phyloP scores from a whole-genome alignment of 2,329 filamentous ascomycete species.

The Fusarium kyushuense region DNA sequence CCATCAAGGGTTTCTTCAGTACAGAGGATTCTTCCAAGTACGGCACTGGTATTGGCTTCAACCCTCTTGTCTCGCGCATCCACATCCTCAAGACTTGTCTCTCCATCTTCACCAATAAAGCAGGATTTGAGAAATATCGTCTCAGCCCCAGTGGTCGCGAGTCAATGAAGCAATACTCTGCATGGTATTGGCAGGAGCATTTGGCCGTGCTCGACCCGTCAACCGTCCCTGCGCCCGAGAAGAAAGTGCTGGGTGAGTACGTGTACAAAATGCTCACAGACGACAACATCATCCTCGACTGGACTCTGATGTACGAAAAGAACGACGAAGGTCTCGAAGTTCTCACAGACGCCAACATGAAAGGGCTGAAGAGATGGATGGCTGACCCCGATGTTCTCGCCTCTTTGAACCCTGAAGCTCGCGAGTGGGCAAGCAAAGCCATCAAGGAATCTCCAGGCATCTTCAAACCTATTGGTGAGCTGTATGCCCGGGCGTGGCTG shows the following conservation, averaged over 20 bases:
- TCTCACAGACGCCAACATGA: slow-evolving; percentile 56
- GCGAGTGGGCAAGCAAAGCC: slow-evolving; percentile 49
- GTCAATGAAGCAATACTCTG: slow-evolving; percentile 56
- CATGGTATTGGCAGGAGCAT: slow-evolving; percentile 61
- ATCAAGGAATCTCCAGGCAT: slow-evolving; percentile 48
- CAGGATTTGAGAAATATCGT: slow-evolving; percentile 48
- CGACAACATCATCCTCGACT: slow-evolving; percentile 53
- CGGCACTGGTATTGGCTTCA: slow-evolving; percentile 50
- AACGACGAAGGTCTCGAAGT: slow-evolving; percentile 59
- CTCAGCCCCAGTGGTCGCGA: slow-evolving; percentile 46
- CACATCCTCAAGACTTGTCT: slow-evolving; percentile 56
- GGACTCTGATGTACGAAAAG: slow-evolving; percentile 57
- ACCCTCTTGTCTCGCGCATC: slow-evolving; percentile 51
- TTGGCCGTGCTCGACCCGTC: slow-evolving; percentile 51
- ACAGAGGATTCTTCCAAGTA: slow-evolving; percentile 47
- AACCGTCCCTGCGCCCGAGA: slow-evolving; percentile 47
- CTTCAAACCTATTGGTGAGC: slow-evolving; percentile 54
- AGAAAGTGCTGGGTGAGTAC: slow-evolving; percentile 50
- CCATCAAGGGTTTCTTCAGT: slow-evolving; percentile 56
- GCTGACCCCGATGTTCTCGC: slow-evolving; percentile 50
- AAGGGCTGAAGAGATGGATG: slow-evolving; percentile 54
- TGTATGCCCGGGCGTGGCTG: slow-evolving; percentile 57
- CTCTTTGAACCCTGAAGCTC: slow-evolving; percentile 48
- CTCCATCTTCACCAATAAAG: slow-evolving; percentile 54
- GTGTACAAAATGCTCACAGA: slow-evolving; percentile 56